Conservation (phyloP, 495 filamentous ascomycete genomes). For the Daldinia decipiens region DNA sequence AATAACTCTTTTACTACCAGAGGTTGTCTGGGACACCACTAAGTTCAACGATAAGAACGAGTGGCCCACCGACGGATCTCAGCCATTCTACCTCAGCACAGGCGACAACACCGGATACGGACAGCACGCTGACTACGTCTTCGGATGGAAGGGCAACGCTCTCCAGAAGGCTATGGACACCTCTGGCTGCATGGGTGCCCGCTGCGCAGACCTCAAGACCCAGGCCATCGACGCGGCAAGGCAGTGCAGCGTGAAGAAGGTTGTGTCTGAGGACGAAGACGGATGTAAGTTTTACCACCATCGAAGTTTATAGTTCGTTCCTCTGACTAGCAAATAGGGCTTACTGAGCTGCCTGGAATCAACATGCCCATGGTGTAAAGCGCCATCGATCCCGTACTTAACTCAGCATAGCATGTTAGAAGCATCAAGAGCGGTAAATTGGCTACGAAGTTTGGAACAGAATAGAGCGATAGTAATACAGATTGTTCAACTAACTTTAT, state of each 20-base stretch:
- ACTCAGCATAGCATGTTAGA: slow-evolving; percentile 1
- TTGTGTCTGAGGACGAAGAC: slow-evolving; percentile 43
- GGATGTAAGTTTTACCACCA: slow-evolving; percentile 41
- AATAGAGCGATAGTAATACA: slow-evolving; percentile 3
- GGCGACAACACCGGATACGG: slow-evolving; percentile 58
- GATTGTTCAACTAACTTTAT: background rate
- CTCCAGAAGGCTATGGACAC: slow-evolving; percentile 63
- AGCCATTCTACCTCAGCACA: slow-evolving; percentile 60
- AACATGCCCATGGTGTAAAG: slow-evolving; percentile 31
- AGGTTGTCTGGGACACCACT: slow-evolving; percentile 63
- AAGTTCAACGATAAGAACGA: slow-evolving; percentile 56
- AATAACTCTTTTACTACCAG: too few species aligned
- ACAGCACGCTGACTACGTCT: slow-evolving; percentile 63
- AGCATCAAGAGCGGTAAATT: background rate
- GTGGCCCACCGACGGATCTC: slow-evolving; percentile 59
- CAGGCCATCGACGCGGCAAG: slow-evolving; percentile 50
- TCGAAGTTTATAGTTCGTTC: background rate
- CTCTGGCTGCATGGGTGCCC: slow-evolving; percentile 54
- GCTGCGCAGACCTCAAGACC: slow-evolving; percentile 51
- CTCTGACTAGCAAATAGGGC: slow-evolving; percentile 31
- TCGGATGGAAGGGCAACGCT: slow-evolving; percentile 59
- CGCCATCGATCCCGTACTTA: background rate
- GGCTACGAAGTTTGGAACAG: background rate
- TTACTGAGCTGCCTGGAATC: slow-evolving; percentile 35
- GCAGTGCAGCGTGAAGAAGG: slow-evolving; percentile 43